phyloP scores from a whole-genome alignment of 2,329 filamentous ascomycete species.

The Pestalotiopsis sp. region DNA sequence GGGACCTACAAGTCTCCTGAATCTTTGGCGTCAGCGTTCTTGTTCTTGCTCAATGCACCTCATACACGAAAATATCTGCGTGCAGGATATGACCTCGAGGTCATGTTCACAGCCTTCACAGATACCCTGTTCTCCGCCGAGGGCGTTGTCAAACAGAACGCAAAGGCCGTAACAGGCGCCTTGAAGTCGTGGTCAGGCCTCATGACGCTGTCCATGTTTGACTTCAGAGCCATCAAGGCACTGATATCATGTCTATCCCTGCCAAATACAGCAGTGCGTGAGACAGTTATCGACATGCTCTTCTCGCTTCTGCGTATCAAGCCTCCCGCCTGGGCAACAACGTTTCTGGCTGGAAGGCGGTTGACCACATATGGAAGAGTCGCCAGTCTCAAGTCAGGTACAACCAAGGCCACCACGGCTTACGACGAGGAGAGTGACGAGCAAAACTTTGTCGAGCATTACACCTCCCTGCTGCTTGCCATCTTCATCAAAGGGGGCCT shows the following conservation, averaged over 20 bases:
- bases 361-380: conserved; percentile 97
- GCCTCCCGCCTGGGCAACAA: conserved; percentile 90
- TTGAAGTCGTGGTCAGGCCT: conserved; percentile 94
- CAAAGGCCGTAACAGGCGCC: conserved; percentile 88
- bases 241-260: conserved; percentile 68
- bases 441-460: conserved; percentile 90
- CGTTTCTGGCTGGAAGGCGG: conserved; percentile 88
- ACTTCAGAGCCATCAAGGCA: conserved; percentile 82
- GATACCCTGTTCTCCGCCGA: conserved; percentile 72
- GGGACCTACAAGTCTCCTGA: conserved; percentile 92
- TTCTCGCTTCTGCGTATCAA: conserved; percentile 86
- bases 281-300: conserved; percentile 85
- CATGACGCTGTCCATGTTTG: conserved; percentile 84
- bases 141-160: conserved; percentile 76
- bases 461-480: conserved; percentile 84
- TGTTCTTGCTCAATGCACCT: conserved; percentile 87
- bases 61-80: conserved; percentile 80
- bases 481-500: conserved; percentile 84
- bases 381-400: conserved; percentile 71
- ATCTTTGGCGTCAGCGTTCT: conserved; percentile 82
- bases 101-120: conserved; percentile 89
- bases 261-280: conserved; percentile 59
- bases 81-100: conserved; percentile 86
- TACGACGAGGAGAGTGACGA: conserved; percentile 71
- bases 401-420: conserved; percentile 51